A percentile compares a stretch with the other conserved stretches of the same genome.
These are phyloP conservation scores for Cryomyces minteri DNA, from an alignment of 495 filamentous ascomycete species.

Conservation along the genomic window DNA sequence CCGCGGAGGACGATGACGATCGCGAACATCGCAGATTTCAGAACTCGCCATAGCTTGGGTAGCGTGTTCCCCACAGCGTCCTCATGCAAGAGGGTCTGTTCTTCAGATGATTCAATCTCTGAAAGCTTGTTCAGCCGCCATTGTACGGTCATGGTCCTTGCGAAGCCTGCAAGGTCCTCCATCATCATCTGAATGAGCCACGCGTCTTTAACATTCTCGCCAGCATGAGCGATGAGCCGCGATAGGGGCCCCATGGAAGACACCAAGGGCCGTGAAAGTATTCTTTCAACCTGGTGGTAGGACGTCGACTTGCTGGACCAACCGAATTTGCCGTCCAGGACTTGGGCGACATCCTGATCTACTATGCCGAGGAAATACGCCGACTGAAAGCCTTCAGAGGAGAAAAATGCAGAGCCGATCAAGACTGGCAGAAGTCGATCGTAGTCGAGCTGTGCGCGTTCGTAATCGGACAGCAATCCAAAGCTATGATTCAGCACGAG, in stretches of 20 bases:
- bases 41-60: conserved; percentile 60
- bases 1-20: conserved; percentile 59
- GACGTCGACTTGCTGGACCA: conserved; percentile 42
- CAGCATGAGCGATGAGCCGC: conserved; percentile 50
- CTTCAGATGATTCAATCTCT: conserved; percentile 62
- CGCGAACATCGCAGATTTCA: conserved; percentile 66
- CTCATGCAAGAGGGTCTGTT: conserved; percentile 43
- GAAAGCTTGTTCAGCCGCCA: conserved; percentile 79
- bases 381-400: conserved; percentile 58
- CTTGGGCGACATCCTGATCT: conserved; percentile 52
- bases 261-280: conserved; percentile 37
- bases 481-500: conserved; percentile 69
- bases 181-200: conserved; percentile 43
- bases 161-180: conserved; percentile 55
- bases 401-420: conserved; percentile 46
- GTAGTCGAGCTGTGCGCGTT: conserved; percentile 43
- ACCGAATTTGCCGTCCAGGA: conserved; percentile 41
- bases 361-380: conserved; percentile 68
- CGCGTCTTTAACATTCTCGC: conserved; percentile 45
- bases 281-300: neutral
- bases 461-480: conserved; percentile 43
- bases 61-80: conserved; percentile 54
- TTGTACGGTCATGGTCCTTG: conserved; percentile 49
- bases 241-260: conserved; percentile 65
- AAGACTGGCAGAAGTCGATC: conserved; percentile 52